Base-by-base conservation (phyloP, 345 rosid species). In the Eucalyptus fibrosa region DNA sequence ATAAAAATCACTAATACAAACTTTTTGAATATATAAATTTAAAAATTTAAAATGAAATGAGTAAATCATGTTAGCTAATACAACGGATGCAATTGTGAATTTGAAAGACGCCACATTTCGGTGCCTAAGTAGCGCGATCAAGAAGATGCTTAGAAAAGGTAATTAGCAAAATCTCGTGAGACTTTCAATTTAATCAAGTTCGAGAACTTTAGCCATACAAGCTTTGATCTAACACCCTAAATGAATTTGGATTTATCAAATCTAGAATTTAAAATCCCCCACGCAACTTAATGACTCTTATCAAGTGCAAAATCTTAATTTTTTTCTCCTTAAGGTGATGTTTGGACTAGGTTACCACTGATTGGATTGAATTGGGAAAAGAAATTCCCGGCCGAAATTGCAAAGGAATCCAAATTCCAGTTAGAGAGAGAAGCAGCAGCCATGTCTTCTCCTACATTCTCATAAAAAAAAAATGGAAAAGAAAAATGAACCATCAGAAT, bases 1-100 rank as follows among this genome's bases (percentile, higher is more conserved):
- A 77, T 37, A 37, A 9, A 5, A 0, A 10, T 10, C 1, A 56
- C 3, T 0, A 0, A 0, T 40, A 34, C 24, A 34, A 69, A 69
- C 14, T 0, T 72, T 67, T 72, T 34, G 24, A 18, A 34, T 34
- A 34, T 7, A 9, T 9, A 53, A 53, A 21, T 53, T 53, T 53
- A 21, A 8, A 34, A 34, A 0, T 69, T 16, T 5, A 1, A 69
- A 72, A 34, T 3, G 24, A 72, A 18, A 18, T 5, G 21, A 34
- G 21, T 32, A 32, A 34, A 34, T 0, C 26, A 9, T 21, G 23
- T 17, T 34, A 10, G 37, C 40, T 72, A 72, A 34, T 56, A 24
- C 13, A 23, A 24, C 0, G 0, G 4, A 37, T 21, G 45, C 83
- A 10, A 37, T 72, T 19, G 23, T 19, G 28, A 72, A 37, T 19